Conservation (phyloP, 345 rosid species). For the Firmiana major region DNA sequence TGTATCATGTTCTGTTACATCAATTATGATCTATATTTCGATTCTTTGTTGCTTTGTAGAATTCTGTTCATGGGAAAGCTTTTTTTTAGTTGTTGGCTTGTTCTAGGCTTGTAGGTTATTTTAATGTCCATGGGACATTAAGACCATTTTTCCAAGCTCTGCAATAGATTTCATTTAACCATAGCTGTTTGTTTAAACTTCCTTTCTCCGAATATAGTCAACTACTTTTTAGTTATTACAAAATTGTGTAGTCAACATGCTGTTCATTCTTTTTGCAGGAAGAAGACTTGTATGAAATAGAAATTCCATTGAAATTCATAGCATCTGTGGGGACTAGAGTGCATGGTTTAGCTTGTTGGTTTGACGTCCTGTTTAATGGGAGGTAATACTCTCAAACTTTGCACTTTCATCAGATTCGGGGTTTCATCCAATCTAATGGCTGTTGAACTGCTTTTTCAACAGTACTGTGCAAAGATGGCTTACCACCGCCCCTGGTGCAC, state of each 20-base stretch:
- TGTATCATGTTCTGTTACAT: not conserved
- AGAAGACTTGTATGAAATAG: constrained; percentile 85
- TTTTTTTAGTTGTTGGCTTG: not conserved
- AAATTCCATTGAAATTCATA: constrained; percentile 75
- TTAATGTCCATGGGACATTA: not conserved
- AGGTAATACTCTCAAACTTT: constrained; percentile 43
- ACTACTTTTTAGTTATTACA: constrained; percentile 17
- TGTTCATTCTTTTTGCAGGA: constrained; percentile 48
- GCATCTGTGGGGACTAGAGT: constrained; percentile 85
- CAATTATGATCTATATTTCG: not conserved
- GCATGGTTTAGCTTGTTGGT: constrained; percentile 99
- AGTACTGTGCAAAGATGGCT: constrained; percentile 96
- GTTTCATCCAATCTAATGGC: not conserved
- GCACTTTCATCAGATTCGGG: not conserved
- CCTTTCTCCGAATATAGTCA: not conserved
- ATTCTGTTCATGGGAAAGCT: not conserved
- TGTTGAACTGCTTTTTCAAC: constrained; percentile 24
- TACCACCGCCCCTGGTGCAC: constrained; percentile 95
- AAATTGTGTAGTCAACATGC: constrained; percentile 45
- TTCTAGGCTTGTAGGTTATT: not conserved
- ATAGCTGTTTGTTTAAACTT: not conserved
- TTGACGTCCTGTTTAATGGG: constrained; percentile 88
- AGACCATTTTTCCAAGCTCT: not conserved
- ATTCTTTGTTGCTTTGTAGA: not conserved
- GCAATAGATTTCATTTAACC: not conserved